Evolutionary conservation across 2,329 filamentous ascomycete genomes (phyloP).

Genomic region (Nigrospora sphaerica): DNA sequence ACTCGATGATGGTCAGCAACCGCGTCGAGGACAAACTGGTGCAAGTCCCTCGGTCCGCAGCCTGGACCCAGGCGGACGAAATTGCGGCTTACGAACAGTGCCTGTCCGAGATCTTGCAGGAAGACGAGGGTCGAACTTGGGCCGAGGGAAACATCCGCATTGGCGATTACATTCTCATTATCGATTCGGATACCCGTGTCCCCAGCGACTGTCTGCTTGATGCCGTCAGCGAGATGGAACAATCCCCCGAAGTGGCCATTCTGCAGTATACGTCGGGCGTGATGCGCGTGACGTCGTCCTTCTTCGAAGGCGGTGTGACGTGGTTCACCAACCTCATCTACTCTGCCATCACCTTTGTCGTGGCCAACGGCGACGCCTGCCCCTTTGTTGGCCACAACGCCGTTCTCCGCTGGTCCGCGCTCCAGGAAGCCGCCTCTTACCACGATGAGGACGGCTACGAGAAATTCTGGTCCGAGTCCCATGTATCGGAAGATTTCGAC

Average conservation of each 20-base stretch:
- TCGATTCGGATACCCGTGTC: constrained; percentile 75
- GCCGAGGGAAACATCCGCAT: constrained; percentile 81
- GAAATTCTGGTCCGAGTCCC: constrained; percentile 76
- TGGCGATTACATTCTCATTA: constrained; percentile 74
- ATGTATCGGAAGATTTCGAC: constrained; percentile 76
- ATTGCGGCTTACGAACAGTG: constrained; percentile 57
- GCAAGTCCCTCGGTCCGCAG: constrained; percentile 44
- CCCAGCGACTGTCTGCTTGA: constrained; percentile 72
- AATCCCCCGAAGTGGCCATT: constrained; percentile 70
- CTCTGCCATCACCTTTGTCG: constrained; percentile 69
- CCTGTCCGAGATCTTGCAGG: constrained; percentile 59
- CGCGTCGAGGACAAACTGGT: constrained; percentile 64
- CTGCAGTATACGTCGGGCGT: constrained; percentile 72
- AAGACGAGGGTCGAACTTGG: constrained; percentile 61
- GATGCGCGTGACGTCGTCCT: constrained; percentile 71
- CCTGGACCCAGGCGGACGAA: constrained; percentile 65
- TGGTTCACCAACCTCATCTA: constrained; percentile 72
- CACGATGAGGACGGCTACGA: constrained; percentile 63
- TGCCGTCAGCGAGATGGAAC: constrained; percentile 75
- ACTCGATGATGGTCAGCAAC: constrained; percentile 59
- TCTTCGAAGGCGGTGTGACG: constrained; percentile 59
- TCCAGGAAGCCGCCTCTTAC: constrained; percentile 64
- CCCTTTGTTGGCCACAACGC: constrained; percentile 80
- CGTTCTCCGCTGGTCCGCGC: constrained; percentile 66
- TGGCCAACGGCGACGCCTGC: constrained; percentile 68